Base-by-base conservation (phyloP, 1,284 basidiomycete genomes). In the Pyrrhoderma lamaoense region DNA sequence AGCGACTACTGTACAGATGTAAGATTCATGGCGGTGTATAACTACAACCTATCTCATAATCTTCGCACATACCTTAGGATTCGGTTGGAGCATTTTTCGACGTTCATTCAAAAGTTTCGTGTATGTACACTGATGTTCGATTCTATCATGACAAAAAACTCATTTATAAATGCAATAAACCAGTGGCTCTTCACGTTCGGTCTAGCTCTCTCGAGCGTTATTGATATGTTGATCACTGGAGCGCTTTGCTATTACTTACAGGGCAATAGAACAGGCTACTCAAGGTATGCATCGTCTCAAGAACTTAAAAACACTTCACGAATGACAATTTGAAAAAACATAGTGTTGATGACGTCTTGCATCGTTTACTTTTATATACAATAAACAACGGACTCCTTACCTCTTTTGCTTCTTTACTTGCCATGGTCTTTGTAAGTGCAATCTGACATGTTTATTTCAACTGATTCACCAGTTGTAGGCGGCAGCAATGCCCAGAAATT, bases 341-440 rank as follows among this genome's bases (percentile, higher is more conserved):
- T 27, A 55, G 53, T 31, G 37, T 55, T 23, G 53, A 55, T 34
- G 53, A 55, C 37, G 45, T 51, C 13, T 31, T 55, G 22, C 53
- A 55, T 42, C 49, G 53, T 5, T 18, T 55, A 43, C n/a, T 55
- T 4, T 35, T 55, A 35, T 55, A 55, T 34, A 55, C 53, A n/a
- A 51, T 55, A n/a, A 55, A 55, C 23, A 55, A 55, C 43, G 53
- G 53, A 8, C 53, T 55, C 22, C 34, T 55, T 18, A 55, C 53
- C 2, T 42, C 45, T 16, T 51, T 55, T 35, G 53, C 53, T 9
- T 55, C 53, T 36, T 13, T 51, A 8, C 36, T 55, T 22, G 49
- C 47, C 31, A 51, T 55, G 53, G 42, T 55, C 35, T 55, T 44
- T 43, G 53, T 55, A 38, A 18, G 53, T n/a, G n/a, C n/a, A n/a